Evolutionary conservation across 495 filamentous ascomycete genomes (phyloP).

Genomic region (Penicillium parvum): DNA sequence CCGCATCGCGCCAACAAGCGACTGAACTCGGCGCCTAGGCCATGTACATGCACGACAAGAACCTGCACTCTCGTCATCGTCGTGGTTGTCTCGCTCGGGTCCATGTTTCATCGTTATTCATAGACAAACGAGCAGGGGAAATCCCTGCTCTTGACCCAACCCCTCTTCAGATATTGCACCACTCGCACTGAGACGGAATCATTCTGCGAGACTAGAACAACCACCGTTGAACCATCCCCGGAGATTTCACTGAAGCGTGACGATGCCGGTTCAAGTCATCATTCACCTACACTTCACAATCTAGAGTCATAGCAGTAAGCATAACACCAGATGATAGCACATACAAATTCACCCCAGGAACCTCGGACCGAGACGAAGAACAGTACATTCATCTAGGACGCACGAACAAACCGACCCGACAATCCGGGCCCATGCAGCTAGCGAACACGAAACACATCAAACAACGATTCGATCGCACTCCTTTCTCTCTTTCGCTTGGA

Average conservation of each 20-base stretch:
- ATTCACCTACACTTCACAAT: too few species aligned
- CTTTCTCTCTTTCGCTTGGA: background rate
- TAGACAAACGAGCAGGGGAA: conserved; percentile 5
- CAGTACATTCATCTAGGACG: background rate
- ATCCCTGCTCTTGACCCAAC: conserved; percentile 3
- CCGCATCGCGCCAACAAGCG: conserved; percentile 23
- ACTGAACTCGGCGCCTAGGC: conserved; percentile 11
- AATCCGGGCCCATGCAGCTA: conserved; percentile 14
- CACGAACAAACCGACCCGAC: background rate
- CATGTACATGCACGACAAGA: background rate
- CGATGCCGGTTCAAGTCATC: too few species aligned
- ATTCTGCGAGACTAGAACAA: background rate
- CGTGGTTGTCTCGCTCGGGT: conserved; percentile 5
- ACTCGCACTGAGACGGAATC: conserved; percentile 1
- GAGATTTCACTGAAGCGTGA: conserved; percentile 4
- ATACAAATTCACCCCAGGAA: too few species aligned
- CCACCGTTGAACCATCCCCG: background rate
- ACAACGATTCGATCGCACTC: conserved; percentile 2
- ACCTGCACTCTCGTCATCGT: too few species aligned
- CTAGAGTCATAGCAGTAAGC: too few species aligned
- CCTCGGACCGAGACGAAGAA: background rate
- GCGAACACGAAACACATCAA: background rate
- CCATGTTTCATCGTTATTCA: conserved; percentile 3
- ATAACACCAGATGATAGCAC: too few species aligned
- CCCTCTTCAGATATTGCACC: conserved; percentile 1